Conservation (phyloP, 768 basidiomycete genomes). For the Kwoniella europaea region DNA sequence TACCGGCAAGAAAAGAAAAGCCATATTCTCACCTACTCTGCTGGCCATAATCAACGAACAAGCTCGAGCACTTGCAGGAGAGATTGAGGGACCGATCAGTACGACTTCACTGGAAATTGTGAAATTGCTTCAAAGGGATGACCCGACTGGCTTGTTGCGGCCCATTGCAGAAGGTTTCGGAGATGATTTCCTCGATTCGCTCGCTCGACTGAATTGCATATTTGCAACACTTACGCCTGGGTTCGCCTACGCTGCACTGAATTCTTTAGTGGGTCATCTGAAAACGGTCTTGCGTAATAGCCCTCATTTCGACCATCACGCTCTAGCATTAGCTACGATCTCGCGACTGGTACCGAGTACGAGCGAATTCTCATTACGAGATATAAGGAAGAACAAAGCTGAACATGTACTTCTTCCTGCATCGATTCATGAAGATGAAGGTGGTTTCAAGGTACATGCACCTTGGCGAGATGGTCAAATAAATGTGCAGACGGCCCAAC, state of each 20-base stretch:
- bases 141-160: conserved; percentile 32
- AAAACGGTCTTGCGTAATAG: conserved; percentile 29
- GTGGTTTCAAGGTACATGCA: conserved; percentile 45
- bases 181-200: conserved; percentile 24
- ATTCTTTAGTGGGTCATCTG: conserved; percentile 42
- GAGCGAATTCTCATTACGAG: conserved; percentile 40
- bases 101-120: conserved; percentile 32
- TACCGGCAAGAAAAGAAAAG: conserved; percentile 21
- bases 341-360: conserved; percentile 28
- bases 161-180: conserved; percentile 32
- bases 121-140: conserved; percentile 40
- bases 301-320: conserved; percentile 22
- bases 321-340: conserved; percentile 32
- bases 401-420: conserved; percentile 48
- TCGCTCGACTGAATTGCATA: conserved; percentile 33
- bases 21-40: conserved; percentile 41
- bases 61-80: conserved; percentile 24
- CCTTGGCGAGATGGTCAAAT: conserved; percentile 42
- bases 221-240: conserved; percentile 27
- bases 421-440: conserved; percentile 51
- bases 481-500: conserved; percentile 45
- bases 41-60: conserved; percentile 31
- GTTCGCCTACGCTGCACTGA: conserved; percentile 43
- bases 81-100: conserved; percentile 17
- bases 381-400: conserved; percentile 47